These are phyloP conservation scores for Suaeda aralocaspica DNA, from an alignment of 148 eudicot species.

Conservation along the genomic window DNA sequence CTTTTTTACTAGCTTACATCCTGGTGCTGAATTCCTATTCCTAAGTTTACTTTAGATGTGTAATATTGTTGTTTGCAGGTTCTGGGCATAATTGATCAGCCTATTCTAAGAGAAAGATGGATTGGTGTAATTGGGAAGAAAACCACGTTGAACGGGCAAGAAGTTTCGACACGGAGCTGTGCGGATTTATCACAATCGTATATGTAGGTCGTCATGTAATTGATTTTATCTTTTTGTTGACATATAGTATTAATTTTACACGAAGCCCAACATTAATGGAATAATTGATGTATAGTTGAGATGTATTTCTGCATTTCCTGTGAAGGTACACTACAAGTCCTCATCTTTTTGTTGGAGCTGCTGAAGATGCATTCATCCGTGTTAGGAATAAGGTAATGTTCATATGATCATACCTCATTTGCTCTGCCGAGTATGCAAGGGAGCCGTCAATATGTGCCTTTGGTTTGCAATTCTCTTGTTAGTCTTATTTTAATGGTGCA, in stretches of 20 bases:
- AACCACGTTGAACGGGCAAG: constrained; percentile 72
- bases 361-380: constrained; percentile 75
- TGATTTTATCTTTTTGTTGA: background rate
- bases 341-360: constrained; percentile 73
- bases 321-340: constrained; percentile 96
- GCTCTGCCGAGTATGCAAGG: background rate
- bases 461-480: background rate
- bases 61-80: constrained; percentile 38
- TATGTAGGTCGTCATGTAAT: constrained; percentile 44
- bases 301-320: constrained; percentile 22
- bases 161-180: constrained; percentile 78
- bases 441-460: background rate
- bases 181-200: constrained; percentile 72
- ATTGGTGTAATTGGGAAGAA: constrained; percentile 68
- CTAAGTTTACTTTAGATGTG: background rate
- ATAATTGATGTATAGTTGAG: background rate
- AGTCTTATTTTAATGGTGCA: constrained; percentile 2
- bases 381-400: constrained; percentile 70
- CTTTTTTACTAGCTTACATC: background rate
- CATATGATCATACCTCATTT: background rate
- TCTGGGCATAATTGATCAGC: constrained; percentile 90
- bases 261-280: background rate
- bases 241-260: background rate
- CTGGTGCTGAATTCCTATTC: background rate
- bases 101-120: constrained; percentile 85